Conservation (phyloP, 257 asterid species). For the Solanum etuberosum region DNA sequence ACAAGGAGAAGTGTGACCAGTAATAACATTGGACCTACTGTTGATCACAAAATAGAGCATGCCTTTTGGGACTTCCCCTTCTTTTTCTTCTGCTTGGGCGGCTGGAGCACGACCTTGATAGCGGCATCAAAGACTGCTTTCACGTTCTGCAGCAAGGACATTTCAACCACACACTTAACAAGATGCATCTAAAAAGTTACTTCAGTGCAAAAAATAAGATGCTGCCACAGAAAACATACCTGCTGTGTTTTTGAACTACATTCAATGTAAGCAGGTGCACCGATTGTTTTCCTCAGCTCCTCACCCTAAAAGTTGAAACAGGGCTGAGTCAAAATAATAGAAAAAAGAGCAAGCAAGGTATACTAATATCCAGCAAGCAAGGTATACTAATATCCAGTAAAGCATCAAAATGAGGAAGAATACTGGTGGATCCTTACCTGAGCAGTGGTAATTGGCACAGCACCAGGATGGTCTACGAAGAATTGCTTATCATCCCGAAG, state of each 20-base stretch:
- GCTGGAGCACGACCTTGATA: slow-evolving; percentile 45
- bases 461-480: slow-evolving; percentile 86
- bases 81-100: slow-evolving; percentile 46
- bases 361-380: neutral
- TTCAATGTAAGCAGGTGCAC: slow-evolving; percentile 57
- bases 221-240: slow-evolving; percentile 18
- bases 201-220: neutral
- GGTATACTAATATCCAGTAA: neutral
- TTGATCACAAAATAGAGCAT: slow-evolving; percentile 69
- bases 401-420: neutral
- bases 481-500: slow-evolving; percentile 93
- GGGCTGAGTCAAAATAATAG: neutral
- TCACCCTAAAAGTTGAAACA: slow-evolving; percentile 39
- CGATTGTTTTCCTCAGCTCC: slow-evolving; percentile 53
- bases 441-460: slow-evolving; percentile 76
- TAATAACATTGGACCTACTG: slow-evolving; percentile 17
- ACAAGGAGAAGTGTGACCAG: slow-evolving; percentile 8
- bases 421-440: slow-evolving; percentile 35
- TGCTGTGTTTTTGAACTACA: slow-evolving; percentile 72
- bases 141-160: slow-evolving; percentile 29
- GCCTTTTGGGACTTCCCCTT: slow-evolving; percentile 34
- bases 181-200: neutral
- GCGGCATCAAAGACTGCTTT: slow-evolving; percentile 50
- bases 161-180: neutral
- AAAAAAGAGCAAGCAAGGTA: neutral